phyloP scores from a whole-genome alignment of 495 filamentous ascomycete genomes.

The Penicillium antarcticum region DNA sequence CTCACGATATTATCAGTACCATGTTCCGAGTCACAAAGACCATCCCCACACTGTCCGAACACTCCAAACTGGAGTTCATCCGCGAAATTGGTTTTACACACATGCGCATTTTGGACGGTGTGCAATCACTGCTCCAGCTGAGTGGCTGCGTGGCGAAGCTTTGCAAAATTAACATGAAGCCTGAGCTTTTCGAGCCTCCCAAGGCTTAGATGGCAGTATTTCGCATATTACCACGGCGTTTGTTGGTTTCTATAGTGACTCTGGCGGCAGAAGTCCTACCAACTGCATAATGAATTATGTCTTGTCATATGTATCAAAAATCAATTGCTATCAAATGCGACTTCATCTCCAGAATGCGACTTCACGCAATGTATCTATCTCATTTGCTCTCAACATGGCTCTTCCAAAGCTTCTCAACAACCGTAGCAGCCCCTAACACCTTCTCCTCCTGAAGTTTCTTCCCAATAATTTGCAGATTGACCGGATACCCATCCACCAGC shows the following conservation, averaged over 20 bases:
- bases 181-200: conserved; percentile 69
- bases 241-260: conserved; percentile 8
- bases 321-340: neutral
- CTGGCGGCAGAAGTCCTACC: conserved; percentile 10
- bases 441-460: conserved; percentile 54
- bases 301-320: neutral
- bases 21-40: conserved; percentile 99
- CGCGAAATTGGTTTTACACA: conserved; percentile 98
- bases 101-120: conserved; percentile 96
- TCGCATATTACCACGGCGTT: conserved; percentile 30
- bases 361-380: neutral
- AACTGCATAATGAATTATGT: conserved; percentile 16
- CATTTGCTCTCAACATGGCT: neutral
- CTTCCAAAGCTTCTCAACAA: conserved; percentile 39
- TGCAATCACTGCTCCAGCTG: conserved; percentile 90
- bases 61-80: conserved; percentile 93
- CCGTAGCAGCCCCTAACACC: conserved; percentile 40
- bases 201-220: conserved; percentile 19
- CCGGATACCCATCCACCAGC: conserved; percentile 38
- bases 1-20: conserved; percentile 95
- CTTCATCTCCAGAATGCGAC: neutral
- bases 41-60: conserved; percentile 82
- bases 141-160: conserved; percentile 87
- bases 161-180: conserved; percentile 93
- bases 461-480: conserved; percentile 52